These are phyloP conservation scores for Fusarium sp. DNA, from an alignment of 2,329 filamentous ascomycete genomes.

Conservation along the genomic window DNA sequence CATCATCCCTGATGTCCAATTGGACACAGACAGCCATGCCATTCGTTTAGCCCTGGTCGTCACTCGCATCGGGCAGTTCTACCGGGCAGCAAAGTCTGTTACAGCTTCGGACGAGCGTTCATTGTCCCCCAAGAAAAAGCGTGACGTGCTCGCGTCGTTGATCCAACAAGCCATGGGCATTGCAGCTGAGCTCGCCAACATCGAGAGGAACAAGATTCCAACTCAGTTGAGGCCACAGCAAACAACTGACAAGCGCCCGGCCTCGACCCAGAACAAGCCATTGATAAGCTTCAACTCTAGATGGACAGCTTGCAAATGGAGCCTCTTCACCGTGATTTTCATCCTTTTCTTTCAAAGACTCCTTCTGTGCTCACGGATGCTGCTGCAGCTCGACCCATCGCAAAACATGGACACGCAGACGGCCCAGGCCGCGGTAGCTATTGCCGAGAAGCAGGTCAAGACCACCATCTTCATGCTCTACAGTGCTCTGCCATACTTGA, in stretches of 20 bases:
- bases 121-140: neutral
- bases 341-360: constrained; percentile 22
- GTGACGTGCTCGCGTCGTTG: constrained; percentile 9
- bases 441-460: constrained; percentile 15
- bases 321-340: constrained; percentile 8
- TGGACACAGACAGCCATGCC: constrained; percentile 10
- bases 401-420: constrained; percentile 6
- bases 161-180: constrained; percentile 27
- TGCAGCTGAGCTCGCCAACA: constrained; percentile 7
- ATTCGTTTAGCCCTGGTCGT: constrained; percentile 19
- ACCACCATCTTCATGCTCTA: constrained; percentile 7
- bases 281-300: constrained; percentile 14
- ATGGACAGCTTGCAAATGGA: constrained; percentile 23
- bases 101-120: neutral
- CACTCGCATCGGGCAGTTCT: constrained; percentile 28
- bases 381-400: constrained; percentile 2
- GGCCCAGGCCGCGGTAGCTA: constrained; percentile 1
- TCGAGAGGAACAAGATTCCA: constrained; percentile 10
- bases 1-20: constrained; percentile 7
- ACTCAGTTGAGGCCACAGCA: constrained; percentile 8
- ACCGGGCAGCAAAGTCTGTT: constrained; percentile 17
- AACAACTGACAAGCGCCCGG: constrained; percentile 17
- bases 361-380: constrained; percentile 5
- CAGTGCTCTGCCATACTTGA: constrained; percentile 14
- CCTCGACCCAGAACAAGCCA: neutral